Evolutionary conservation across 164 flowering plant species (phyloP), one percentile per base, ranked within the genome.

Genomic region (Platanus orientalis): DNA sequence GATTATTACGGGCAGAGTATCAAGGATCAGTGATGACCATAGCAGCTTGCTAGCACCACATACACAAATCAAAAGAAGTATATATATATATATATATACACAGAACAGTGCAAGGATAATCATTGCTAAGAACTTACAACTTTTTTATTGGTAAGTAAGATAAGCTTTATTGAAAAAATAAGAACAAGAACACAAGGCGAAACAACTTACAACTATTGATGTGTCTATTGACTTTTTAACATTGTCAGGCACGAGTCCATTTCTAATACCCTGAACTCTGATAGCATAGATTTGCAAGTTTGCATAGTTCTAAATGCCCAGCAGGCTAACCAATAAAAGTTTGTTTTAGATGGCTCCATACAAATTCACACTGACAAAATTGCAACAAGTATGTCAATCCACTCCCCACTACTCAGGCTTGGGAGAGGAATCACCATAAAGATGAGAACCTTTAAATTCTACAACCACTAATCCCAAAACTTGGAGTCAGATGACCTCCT

Each of bases 11-110:
- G 20, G n/a, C n/a, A n/a, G 25, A 19, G 4, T 54, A 54, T 14
- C n/a, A n/a, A n/a, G n/a, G n/a, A n/a, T n/a, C n/a, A n/a, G n/a
- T 54, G 6, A 34, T 24, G 10, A 7, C 7, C 0, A 16, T 9
- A 52, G 48, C 11, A 60, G 29, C 32, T 9, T 6, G 28, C 58
- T 54, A 54, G 58, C 58, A 27, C 23, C 39, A 54, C 10, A 54
- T 29, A 27, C 10, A 28, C 10, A 28, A 29, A 11, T 28, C 10
- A 16, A 52, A 26, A 20, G 13, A 23, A 51, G 36, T 32, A 14
- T 7, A 14, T 7, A 36, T 36, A 36, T 36, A 14, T 36, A 36
- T 32, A 7, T 36, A 32, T 23, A 10, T 17, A 23, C 10, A 20
- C 60, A 36, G n/a, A 44, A 56, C 42, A 34, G 29, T 20, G 32